phyloP scores from a whole-genome alignment of 192 early-diverging fungal species.

The Coemansia sp. region DNA sequence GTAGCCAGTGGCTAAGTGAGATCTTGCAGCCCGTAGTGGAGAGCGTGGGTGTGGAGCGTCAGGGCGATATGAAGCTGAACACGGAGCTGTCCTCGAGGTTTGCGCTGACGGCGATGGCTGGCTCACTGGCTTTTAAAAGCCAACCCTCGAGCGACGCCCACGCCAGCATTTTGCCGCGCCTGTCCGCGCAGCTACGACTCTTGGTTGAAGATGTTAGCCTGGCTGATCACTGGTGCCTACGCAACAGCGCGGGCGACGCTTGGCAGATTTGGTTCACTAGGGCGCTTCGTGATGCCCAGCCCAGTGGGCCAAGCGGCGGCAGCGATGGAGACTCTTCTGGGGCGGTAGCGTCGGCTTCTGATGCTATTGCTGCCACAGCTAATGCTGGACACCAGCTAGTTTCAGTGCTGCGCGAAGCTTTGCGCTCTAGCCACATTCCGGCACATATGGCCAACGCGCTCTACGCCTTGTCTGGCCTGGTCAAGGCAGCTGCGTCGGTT shows the following conservation, averaged over 20 bases:
- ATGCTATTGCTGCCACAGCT: not conserved
- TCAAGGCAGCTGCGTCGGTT: constrained; percentile 9
- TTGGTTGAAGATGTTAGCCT: constrained; percentile 14
- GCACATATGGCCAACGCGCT: constrained; percentile 29
- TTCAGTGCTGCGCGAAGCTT: not conserved
- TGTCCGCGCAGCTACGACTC: constrained; percentile 5
- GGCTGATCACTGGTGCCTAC: constrained; percentile 35
- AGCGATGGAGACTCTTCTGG: not conserved
- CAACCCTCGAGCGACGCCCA: not conserved
- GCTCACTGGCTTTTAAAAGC: not conserved
- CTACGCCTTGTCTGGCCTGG: constrained; percentile 17
- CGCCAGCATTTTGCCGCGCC: not conserved
- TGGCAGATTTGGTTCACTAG: constrained; percentile 32
- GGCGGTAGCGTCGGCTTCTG: not conserved
- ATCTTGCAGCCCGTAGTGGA: constrained; percentile 5
- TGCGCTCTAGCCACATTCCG: constrained; percentile 14
- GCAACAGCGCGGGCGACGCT: constrained; percentile 17
- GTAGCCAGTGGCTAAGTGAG: constrained; percentile 22
- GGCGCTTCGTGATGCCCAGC: not conserved
- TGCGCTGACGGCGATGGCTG: constrained; percentile 24
- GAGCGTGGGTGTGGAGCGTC: constrained; percentile 1
- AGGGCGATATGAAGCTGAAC: not conserved
- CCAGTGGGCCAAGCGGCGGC: not conserved
- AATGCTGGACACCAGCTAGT: not conserved
- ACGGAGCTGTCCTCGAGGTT: constrained; percentile 2